Evolutionary conservation across 345 rosid species (phyloP), one percentile per base, ranked within the genome.

Genomic region (Balakata baccata): DNA sequence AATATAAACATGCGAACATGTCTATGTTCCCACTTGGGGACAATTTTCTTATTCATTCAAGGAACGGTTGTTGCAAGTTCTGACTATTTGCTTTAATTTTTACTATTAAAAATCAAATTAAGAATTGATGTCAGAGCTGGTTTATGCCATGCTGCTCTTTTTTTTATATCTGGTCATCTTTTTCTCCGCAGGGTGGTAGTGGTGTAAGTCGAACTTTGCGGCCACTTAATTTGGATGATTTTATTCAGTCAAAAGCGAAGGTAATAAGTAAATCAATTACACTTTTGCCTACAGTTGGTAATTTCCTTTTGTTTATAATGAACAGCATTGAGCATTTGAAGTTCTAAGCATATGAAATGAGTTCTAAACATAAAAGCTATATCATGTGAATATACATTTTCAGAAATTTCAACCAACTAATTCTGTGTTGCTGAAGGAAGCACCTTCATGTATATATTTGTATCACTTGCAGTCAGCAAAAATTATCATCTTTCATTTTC

Each of bases 231-330:
- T 80, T 93, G 84, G 93, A 96, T 43, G 99, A 96, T 77, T 96
- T 96, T 69, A 65, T 88, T 58, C 85, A 79, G 54, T 87, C 98
- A 41, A 96, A 96, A 85, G 87, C 92, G 41, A 96, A 93, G 96
- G 99, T 96, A 86, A 64, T 18, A 10, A 38, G 8, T 49, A 47
- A 13, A 54, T 69, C 22, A 10, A 6, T 49, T 3, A 1, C 23
- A 23, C 3, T 61, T 23, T 16, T 0, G n/a, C 47, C 14, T 9
- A 14, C 34, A 11, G 22, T 18, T 43, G 46, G 7, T 17, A 46
- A 4, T 43, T 13, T 1, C 57, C 34, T 8, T 45, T 25, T 66
- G 22, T 18, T 6, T 7, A 8, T 8, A n/a, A 23, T 57, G 23
- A 23, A 58, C 20, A 52, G 56, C 16, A 13, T 14, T 18, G 56